phyloP scores from a whole-genome alignment of 2,329 filamentous ascomycete genomes.

The Geosmithia morbida region DNA sequence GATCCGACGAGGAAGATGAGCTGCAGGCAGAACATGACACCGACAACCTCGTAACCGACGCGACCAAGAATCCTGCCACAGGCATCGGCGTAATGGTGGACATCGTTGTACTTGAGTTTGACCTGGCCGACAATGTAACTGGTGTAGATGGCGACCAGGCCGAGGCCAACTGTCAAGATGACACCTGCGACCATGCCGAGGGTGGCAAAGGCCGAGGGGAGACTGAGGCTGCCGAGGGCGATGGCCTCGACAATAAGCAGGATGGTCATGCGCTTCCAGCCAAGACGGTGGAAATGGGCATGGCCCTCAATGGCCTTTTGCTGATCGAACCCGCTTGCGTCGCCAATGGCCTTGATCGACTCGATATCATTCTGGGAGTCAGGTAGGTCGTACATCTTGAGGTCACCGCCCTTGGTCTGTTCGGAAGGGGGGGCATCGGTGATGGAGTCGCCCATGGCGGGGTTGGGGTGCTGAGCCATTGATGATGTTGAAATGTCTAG shows the following conservation, averaged over 20 bases:
- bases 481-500: neutral
- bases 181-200: conserved; percentile 38
- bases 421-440: neutral
- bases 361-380: neutral
- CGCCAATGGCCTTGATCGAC: neutral
- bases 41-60: conserved; percentile 47
- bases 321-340: conserved; percentile 10
- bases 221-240: conserved; percentile 35
- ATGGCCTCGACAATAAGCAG: conserved; percentile 43
- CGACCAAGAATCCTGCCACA: conserved; percentile 46
- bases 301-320: conserved; percentile 28
- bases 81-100: conserved; percentile 55
- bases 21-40: conserved; percentile 46
- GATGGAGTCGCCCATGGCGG: neutral
- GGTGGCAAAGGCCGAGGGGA: conserved; percentile 35
- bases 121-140: conserved; percentile 30
- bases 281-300: conserved; percentile 35
- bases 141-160: conserved; percentile 31
- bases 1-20: conserved; percentile 56
- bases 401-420: neutral
- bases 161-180: conserved; percentile 25
- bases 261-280: conserved; percentile 41
- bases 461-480: neutral
- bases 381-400: neutral
- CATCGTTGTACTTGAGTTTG: conserved; percentile 36